Conservation (phyloP, 768 basidiomycete genomes). For the Mycena chlorophos region DNA sequence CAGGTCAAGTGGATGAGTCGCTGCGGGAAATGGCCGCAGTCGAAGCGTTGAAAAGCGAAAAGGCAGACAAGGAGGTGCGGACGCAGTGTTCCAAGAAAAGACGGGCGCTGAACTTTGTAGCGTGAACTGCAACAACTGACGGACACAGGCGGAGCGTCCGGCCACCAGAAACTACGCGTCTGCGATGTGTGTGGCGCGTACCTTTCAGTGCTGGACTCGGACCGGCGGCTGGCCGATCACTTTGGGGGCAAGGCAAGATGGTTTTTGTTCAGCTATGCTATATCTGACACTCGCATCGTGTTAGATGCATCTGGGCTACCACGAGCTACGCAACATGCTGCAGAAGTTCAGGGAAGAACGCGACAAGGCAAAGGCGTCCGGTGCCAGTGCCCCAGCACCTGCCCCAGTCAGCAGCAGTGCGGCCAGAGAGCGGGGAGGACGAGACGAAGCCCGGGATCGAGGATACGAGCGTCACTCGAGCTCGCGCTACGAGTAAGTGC, state of each 20-base stretch:
- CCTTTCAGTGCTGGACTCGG: conserved; percentile 95
- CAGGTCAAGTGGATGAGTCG: conserved; percentile 99
- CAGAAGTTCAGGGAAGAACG: conserved; percentile 88
- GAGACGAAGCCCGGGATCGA: conserved; percentile 44
- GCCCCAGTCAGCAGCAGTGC: conserved; percentile 24
- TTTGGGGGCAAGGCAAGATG: conserved; percentile 94
- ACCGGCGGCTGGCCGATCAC: conserved; percentile 97
- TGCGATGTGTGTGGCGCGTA: conserved; percentile 99
- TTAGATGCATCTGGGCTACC: conserved; percentile 99
- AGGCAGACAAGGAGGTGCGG: conserved; percentile 89
- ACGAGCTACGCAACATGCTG: conserved; percentile 94
- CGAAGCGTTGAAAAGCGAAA: conserved; percentile 95
- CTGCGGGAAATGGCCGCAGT: conserved; percentile 98
- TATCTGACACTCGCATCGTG: conserved; percentile 24
- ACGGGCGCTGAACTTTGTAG: conserved; percentile 39
- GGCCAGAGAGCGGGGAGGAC: conserved; percentile 34
- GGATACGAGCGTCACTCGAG: conserved; percentile 68
- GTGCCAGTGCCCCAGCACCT: conserved; percentile 36
- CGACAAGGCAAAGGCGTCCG: conserved; percentile 66
- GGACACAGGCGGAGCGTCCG: conserved; percentile 97
- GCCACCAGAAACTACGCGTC: conserved; percentile 99
- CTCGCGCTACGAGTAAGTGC: conserved; percentile 72
- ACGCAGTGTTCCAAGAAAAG: conserved; percentile 9
- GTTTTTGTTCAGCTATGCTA: conserved; percentile 11
- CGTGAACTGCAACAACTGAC: conserved; percentile 94